phyloP scores from a whole-genome alignment of 148 eudicot genomes.

The Rhododendron kiyosumense region DNA sequence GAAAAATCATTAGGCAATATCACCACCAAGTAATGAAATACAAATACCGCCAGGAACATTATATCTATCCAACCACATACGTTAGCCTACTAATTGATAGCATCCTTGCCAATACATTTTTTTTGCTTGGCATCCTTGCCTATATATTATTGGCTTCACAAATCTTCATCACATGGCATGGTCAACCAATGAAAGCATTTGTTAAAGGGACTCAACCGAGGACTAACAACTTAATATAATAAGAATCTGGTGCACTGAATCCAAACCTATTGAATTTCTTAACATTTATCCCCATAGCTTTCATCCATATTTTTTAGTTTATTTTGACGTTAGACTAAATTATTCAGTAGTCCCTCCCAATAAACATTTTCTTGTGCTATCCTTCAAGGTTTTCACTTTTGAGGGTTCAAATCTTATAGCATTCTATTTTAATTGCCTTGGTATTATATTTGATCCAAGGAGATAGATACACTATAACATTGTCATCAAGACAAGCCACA shows the following conservation, averaged over 20 bases:
- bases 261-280: not conserved
- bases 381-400: not conserved
- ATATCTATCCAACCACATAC: not conserved
- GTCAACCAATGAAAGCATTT: not conserved
- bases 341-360: not conserved
- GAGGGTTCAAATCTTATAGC: not conserved
- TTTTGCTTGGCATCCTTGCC: not conserved
- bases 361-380: not conserved
- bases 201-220: not conserved
- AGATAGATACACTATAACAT: not conserved
- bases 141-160: not conserved
- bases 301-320: not conserved
- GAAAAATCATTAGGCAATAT: not conserved
- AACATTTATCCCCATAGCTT: not conserved
- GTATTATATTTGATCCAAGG: not conserved
- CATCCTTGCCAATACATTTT: not conserved
- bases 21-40: not conserved
- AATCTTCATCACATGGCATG: not conserved
- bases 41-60: not conserved
- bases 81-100: not conserved
- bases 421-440: not conserved
- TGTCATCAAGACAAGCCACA: not conserved
- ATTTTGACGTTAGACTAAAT: not conserved
- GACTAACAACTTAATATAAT: not conserved
- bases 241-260: not conserved